Evolutionary conservation across 345 rosid genomes (phyloP), one percentile per base, ranked within the genome.

Genomic region (Ailanthus altissimus): DNA sequence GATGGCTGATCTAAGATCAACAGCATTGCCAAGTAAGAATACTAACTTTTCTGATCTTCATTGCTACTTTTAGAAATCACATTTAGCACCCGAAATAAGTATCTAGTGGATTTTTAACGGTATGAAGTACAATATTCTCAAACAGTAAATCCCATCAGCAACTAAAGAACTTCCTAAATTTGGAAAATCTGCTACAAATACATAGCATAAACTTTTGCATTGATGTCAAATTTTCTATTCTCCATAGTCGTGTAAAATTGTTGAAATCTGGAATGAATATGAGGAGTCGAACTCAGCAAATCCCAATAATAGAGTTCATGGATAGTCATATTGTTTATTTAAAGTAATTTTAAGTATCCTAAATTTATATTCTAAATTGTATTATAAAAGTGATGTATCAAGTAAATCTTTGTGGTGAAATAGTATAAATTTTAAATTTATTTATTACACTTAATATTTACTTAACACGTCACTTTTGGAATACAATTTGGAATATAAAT

Each of bases 1-100:
- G 99, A 96, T 93, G 99, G 92, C 99, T 79, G 97, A 93, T 86
- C 89, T 96, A 23, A 90, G 97, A 86, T 80, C 99, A 75, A 88
- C 98, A 47, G 93, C 99, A 77, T 80, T 96, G 85, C 94, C 99
- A 78, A 85, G 99, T 96, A 93, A 91, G 94, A 71, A 38, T 73
- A 25, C 66, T 59, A 26, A 56, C 14, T 75, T 74, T 66, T 73
- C 26, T 60, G 7, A 28, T 11, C 47, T 53, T 59, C 16, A 65
- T 12, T 38, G 36, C 50, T 20, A 46, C 28, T 26, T 72, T 76
- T 54, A 28, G 38, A 32, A 1, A 32, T 32, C 38, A 32, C 38
- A 32, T 32, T 32, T 32, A 32, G 38, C 38, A 32, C 38, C 38
- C 1, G 38, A 32, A 23, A 61, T 26, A 25, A 60, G 65, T 26